Conservation (phyloP, 208 protist genomes). For the Wallacemonas rigidus region DNA sequence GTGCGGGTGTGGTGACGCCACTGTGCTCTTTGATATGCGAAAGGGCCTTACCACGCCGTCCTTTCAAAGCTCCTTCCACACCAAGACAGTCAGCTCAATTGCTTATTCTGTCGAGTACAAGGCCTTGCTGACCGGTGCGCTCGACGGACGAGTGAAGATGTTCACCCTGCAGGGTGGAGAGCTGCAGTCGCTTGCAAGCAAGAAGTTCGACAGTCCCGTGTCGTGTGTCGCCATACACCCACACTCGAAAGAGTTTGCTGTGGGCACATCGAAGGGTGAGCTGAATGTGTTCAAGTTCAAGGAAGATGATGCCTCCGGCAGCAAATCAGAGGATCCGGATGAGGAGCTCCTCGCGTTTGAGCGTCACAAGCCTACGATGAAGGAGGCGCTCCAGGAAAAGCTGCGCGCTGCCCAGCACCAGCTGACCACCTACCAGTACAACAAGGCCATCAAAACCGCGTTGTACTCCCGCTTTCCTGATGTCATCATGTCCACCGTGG, state of each 20-base stretch:
- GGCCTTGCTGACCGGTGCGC: slow-evolving; percentile 64
- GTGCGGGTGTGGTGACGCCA: slow-evolving; percentile 56
- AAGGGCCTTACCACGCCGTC: slow-evolving; percentile 54
- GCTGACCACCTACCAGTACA: slow-evolving; percentile 72
- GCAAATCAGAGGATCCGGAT: slow-evolving; percentile 24
- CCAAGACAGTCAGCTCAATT: slow-evolving; percentile 74
- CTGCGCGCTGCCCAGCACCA: slow-evolving; percentile 67
- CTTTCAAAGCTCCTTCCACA: slow-evolving; percentile 69
- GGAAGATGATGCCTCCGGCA: slow-evolving; percentile 17
- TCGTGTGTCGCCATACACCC: slow-evolving; percentile 71
- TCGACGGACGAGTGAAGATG: slow-evolving; percentile 88
- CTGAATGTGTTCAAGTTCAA: slow-evolving; percentile 73
- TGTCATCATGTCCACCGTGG: slow-evolving; percentile 81
- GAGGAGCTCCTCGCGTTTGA: slow-evolving; percentile 19
- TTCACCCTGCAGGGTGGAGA: slow-evolving; percentile 47
- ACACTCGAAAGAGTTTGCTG: slow-evolving; percentile 65
- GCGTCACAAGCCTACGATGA: slow-evolving; percentile 29
- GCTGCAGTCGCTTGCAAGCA: slow-evolving; percentile 58
- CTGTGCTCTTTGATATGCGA: slow-evolving; percentile 70
- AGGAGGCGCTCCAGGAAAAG: slow-evolving; percentile 48
- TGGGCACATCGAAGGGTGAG: slow-evolving; percentile 63
- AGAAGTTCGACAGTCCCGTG: slow-evolving; percentile 65
- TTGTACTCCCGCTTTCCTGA: slow-evolving; percentile 76
- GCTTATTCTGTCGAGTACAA: slow-evolving; percentile 66
- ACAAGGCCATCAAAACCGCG: slow-evolving; percentile 71